A percentile compares a stretch with the other conserved stretches of the same genome.
phyloP scores from a whole-genome alignment of 2,329 filamentous ascomycete species.

The Fusarium sp. region DNA sequence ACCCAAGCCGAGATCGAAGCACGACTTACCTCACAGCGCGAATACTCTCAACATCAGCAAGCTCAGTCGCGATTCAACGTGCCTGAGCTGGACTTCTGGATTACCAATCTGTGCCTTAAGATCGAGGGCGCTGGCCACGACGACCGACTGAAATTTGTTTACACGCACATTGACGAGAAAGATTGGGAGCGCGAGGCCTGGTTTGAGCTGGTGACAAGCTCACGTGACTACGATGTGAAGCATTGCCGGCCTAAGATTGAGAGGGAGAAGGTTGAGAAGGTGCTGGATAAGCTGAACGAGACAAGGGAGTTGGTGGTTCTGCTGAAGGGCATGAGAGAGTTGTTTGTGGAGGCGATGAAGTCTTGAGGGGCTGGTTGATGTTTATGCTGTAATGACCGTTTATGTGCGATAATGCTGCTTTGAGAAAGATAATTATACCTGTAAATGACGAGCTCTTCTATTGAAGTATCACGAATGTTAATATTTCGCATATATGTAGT shows the following conservation, averaged over 20 bases:
- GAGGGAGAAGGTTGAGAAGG: conserved; percentile 79
- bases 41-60: conserved; percentile 80
- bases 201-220: conserved; percentile 89
- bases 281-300: conserved; percentile 86
- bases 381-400: conserved; percentile 20
- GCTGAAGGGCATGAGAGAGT: conserved; percentile 84
- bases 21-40: conserved; percentile 77
- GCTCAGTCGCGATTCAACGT: conserved; percentile 89
- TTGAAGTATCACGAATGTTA: neutral
- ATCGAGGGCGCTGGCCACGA: conserved; percentile 90
- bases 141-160: conserved; percentile 91
- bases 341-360: conserved; percentile 78
- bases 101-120: conserved; percentile 85
- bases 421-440: conserved; percentile 20
- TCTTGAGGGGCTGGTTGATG: conserved; percentile 50
- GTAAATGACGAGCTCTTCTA: neutral
- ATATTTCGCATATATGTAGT: neutral
- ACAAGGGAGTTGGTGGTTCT: conserved; percentile 77
- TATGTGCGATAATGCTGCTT: conserved; percentile 26
- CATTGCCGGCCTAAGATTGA: conserved; percentile 87
- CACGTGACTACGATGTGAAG: conserved; percentile 85
- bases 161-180: conserved; percentile 85
- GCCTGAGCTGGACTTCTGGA: conserved; percentile 96
- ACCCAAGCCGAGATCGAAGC: conserved; percentile 78
- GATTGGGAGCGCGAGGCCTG: conserved; percentile 91